Evolutionary conservation across 2,329 filamentous ascomycete species (phyloP).

Genomic region (Chaetomium strumarium): DNA sequence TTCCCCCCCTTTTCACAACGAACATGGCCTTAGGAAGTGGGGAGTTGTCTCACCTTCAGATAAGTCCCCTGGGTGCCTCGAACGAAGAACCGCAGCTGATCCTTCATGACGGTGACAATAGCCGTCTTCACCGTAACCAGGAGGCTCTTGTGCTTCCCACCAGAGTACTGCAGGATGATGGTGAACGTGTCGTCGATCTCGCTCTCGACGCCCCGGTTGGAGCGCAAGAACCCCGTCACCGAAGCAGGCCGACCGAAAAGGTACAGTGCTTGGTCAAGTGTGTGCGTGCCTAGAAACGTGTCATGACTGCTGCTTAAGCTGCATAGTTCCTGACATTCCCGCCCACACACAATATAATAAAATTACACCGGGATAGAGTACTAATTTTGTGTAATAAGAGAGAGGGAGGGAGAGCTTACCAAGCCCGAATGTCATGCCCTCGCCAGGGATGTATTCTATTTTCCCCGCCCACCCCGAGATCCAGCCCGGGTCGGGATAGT

Average conservation of each 20-base stretch:
- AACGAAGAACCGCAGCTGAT: constrained; percentile 58
- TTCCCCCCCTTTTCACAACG: too few relatives aligned
- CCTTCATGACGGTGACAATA: constrained; percentile 52
- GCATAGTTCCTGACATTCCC: neutral
- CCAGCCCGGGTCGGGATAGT: constrained; percentile 43
- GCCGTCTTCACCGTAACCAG: constrained; percentile 55
- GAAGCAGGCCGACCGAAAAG: constrained; percentile 52
- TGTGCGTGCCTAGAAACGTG: constrained; percentile 47
- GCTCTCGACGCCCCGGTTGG: constrained; percentile 41
- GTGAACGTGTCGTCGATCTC: constrained; percentile 46
- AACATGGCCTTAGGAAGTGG: neutral
- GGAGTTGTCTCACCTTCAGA: constrained; percentile 32
- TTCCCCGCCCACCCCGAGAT: constrained; percentile 27
- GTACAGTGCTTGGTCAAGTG: constrained; percentile 55
- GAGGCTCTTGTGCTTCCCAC: constrained; percentile 36
- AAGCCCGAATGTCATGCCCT: constrained; percentile 38
- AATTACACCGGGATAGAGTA: neutral
- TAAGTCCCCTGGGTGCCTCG: constrained; percentile 52
- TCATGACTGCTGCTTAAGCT: neutral
- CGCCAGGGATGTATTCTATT: constrained; percentile 33
- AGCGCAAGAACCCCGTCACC: constrained; percentile 52
- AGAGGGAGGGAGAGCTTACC: too few relatives aligned
- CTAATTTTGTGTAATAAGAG: too few relatives aligned
- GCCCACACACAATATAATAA: neutral
- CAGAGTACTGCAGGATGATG: constrained; percentile 52